Base-by-base conservation (phyloP, 495 filamentous ascomycete species). In the Podospora comata region DNA sequence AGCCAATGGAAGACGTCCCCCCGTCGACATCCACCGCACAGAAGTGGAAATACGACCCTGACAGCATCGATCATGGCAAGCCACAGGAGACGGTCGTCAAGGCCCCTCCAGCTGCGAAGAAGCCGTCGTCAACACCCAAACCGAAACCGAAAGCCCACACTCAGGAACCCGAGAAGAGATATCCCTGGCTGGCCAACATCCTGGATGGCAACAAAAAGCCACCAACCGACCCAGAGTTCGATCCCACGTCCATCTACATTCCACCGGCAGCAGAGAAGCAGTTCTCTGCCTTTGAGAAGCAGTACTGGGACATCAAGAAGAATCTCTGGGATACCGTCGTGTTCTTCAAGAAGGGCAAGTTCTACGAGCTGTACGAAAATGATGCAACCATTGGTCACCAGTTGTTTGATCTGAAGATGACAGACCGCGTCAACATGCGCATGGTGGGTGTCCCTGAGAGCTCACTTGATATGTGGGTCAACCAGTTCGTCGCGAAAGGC, bases 321-420 rank as follows among this genome's bases (percentile, higher is more conserved):
- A 97, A 97, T 63, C 92, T 94, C 71, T 97, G 91, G 91, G 92
- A 97, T 68, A 98, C 93, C 0, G 90, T 99, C 23, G 95, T 99
- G 16, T 99, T 99, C 81, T 99, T 99, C 85, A 98, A 97, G 80
- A 99, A 99, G 81, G 95, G 95, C 68, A 99, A 99, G 76, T 99
- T 99, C 79, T 99, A 97, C 77, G 95, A 99, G 76, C 85, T 99
- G 0, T 99, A 97, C 76, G 96, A 99, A 75, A 96, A 97, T 69
- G 95, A 99, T 81, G 95, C 95, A 16, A 97, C 94, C 0, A 92
- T 99, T 65, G 96, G 96, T 15, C 92, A 98, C 75, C 95, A 97
- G 78, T 83, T 97, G 27, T 99, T 99, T 75, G 95, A 99, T 77
- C 83, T 99, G 39, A 99, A 99, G 80, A 90, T 98, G 68, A 99